Conservation (phyloP, 345 rosid species). For the Noccaea bulbosa region DNA sequence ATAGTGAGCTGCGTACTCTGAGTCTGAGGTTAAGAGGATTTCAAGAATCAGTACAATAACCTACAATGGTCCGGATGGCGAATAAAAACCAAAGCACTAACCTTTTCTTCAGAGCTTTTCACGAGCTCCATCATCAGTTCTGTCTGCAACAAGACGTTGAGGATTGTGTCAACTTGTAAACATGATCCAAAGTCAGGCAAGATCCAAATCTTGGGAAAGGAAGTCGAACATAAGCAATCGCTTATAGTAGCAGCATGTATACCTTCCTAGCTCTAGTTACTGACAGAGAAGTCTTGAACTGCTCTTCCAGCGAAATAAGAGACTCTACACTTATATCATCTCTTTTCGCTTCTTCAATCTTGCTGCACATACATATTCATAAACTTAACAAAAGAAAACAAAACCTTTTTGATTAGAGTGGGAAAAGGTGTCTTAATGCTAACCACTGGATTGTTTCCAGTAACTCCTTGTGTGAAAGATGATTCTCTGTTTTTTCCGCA, state of each 20-base stretch:
- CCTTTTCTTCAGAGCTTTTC: background rate
- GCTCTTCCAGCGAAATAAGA: conserved; percentile 26
- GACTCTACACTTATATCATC: conserved; percentile 20
- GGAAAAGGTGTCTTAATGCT: too few relatives aligned
- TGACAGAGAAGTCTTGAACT: conserved; percentile 33
- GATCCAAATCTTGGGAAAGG: background rate
- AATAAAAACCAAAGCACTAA: too few relatives aligned
- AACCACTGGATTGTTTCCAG: too few relatives aligned
- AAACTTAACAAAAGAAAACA: too few relatives aligned
- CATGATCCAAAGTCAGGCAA: background rate
- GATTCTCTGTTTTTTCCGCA: too few relatives aligned
- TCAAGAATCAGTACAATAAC: too few relatives aligned
- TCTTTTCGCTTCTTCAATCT: conserved; percentile 14
- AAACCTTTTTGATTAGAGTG: too few relatives aligned
- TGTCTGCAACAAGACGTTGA: conserved; percentile 16
- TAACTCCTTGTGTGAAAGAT: too few relatives aligned
- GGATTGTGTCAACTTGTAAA: background rate
- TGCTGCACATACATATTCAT: conserved; percentile 27
- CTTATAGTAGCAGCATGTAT: background rate
- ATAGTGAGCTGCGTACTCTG: too few relatives aligned
- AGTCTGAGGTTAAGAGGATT: too few relatives aligned
- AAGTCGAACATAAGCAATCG: background rate
- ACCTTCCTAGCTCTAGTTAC: conserved; percentile 40
- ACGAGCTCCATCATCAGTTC: conserved; percentile 18
- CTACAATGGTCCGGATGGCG: too few relatives aligned